Evolutionary conservation across 208 protist genomes (phyloP).

Genomic region (Crithidia thermophila): DNA sequence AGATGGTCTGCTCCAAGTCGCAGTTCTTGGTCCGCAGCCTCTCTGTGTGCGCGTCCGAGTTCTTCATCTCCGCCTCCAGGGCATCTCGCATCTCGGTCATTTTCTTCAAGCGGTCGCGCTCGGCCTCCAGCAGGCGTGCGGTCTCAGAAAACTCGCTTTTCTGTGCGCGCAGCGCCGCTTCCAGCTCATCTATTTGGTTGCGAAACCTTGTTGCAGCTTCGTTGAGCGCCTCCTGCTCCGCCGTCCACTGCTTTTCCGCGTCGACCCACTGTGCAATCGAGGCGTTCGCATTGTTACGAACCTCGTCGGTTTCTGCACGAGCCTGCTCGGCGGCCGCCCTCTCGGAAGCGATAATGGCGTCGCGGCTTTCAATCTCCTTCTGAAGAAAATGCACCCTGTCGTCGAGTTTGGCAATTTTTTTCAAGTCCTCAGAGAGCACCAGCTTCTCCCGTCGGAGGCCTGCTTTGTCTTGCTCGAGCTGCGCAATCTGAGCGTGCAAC

Average conservation of each 20-base stretch:
- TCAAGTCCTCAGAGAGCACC: conserved; percentile 58
- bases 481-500: conserved; percentile 63
- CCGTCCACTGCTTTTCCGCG: conserved; percentile 78
- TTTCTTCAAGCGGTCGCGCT: conserved; percentile 40
- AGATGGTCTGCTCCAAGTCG: conserved; percentile 67
- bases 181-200: conserved; percentile 11
- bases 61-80: conserved; percentile 44
- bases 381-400: conserved; percentile 69
- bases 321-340: conserved; percentile 37
- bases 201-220: conserved; percentile 36
- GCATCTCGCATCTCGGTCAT: conserved; percentile 23
- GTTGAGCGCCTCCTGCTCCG: conserved; percentile 59
- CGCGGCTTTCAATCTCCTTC: conserved; percentile 64
- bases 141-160: conserved; percentile 22
- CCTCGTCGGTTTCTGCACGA: conserved; percentile 60
- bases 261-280: conserved; percentile 77
- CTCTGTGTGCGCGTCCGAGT: conserved; percentile 49
- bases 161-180: conserved; percentile 15
- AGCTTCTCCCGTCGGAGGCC: conserved; percentile 79
- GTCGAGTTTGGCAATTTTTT: conserved; percentile 61
- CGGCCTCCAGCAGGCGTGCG: conserved; percentile 32
- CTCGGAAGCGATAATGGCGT: conserved; percentile 51
- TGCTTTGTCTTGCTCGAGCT: conserved; percentile 85
- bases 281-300: conserved; percentile 65
- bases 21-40: conserved; percentile 63